Evolutionary conservation across 1,284 basidiomycete species (phyloP).

Genomic region (Somion occarium): DNA sequence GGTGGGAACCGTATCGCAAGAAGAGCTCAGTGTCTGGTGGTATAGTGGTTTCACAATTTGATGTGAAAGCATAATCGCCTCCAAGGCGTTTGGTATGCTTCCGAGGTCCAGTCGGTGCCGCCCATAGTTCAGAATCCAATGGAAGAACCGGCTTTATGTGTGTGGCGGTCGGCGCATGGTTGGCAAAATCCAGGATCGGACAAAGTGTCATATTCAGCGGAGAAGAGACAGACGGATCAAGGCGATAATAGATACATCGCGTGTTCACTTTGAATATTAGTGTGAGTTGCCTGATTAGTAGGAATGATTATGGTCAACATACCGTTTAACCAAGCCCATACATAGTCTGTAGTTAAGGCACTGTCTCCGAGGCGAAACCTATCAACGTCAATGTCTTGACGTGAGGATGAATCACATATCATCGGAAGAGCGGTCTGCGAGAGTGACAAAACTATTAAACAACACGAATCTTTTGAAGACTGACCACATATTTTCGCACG

Average conservation of each 20-base stretch:
- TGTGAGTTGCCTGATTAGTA: too few relatives aligned
- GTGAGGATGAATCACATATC: too few relatives aligned
- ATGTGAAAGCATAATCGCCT: conserved; percentile 49
- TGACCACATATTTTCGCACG: conserved; percentile 46
- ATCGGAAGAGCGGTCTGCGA: too few relatives aligned
- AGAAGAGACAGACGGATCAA: conserved; percentile 49
- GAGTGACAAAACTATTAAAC: too few relatives aligned
- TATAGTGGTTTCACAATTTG: conserved; percentile 40
- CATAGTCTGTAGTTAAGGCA: conserved; percentile 35
- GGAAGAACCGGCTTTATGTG: conserved; percentile 39
- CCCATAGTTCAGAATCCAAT: conserved; percentile 22
- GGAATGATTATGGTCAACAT: too few relatives aligned
- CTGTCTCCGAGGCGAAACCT: conserved; percentile 6
- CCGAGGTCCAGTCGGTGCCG: conserved; percentile 26
- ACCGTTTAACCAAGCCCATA: conserved; percentile 91
- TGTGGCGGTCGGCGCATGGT: conserved; percentile 49
- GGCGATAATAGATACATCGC: conserved; percentile 73
- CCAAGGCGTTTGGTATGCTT: conserved; percentile 29
- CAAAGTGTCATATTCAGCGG: conserved; percentile 79
- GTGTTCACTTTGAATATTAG: conserved; percentile 88
- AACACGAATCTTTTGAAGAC: too few relatives aligned
- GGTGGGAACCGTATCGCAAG: conserved; percentile 73
- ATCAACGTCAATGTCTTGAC: too few relatives aligned
- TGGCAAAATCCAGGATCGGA: conserved; percentile 79
- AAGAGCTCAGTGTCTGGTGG: conserved; percentile 57